Percentiles rank a stretch among this genome's conserved stretches.
Conservation (phyloP, 345 rosid genomes). For the Carallia brachiata region DNA sequence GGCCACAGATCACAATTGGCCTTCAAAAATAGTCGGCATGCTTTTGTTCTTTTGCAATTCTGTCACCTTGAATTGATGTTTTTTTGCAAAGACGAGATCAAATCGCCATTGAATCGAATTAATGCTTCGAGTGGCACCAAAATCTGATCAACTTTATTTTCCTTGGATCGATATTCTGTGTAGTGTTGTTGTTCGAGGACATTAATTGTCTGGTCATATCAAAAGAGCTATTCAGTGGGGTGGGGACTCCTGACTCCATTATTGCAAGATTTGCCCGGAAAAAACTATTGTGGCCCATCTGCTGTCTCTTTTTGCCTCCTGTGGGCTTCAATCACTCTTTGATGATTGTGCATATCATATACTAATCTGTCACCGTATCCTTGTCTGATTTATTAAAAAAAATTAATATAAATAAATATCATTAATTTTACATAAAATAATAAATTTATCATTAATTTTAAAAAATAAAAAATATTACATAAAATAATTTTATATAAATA, state of each 20-base stretch:
- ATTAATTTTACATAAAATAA: no score
- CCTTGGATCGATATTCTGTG: slow-evolving; percentile 4
- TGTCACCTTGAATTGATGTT: not conserved
- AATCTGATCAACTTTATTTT: not conserved
- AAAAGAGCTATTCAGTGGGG: slow-evolving; percentile 30
- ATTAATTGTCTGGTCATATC: slow-evolving; percentile 46
- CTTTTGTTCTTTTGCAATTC: slow-evolving; percentile 11
- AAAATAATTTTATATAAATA: no score
- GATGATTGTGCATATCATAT: slow-evolving; percentile 44
- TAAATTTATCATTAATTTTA: no score
- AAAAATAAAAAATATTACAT: no score
- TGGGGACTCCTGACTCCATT: slow-evolving; percentile 30
- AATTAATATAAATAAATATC: no score
- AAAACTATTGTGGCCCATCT: slow-evolving; percentile 54
- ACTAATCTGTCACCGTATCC: slow-evolving; percentile 39
- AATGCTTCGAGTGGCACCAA: slow-evolving; percentile 14
- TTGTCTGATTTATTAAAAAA: slow-evolving; percentile 29
- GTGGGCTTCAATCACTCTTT: slow-evolving; percentile 52
- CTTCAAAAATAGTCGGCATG: slow-evolving; percentile 9
- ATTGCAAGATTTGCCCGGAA: slow-evolving; percentile 40
- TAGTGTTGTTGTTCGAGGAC: slow-evolving; percentile 17
- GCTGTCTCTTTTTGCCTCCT: slow-evolving; percentile 45
- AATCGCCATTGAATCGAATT: not conserved
- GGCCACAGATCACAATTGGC: not conserved
- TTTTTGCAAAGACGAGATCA: not conserved